Evolutionary conservation across 345 rosid genomes (phyloP).

Genomic region (Turritis glabra): DNA sequence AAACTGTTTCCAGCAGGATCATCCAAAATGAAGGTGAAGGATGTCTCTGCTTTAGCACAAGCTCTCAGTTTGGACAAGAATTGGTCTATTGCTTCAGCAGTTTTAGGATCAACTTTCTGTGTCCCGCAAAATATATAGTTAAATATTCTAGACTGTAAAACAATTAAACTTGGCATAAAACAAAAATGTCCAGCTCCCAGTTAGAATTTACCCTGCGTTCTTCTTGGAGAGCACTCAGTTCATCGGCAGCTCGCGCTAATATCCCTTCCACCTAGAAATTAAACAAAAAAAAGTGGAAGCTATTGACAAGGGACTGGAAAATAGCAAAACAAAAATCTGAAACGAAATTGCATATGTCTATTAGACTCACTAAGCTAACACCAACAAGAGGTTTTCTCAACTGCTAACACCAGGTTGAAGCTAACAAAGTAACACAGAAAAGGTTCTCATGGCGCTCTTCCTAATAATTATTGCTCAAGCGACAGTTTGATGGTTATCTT

Average conservation of each 20-base stretch:
- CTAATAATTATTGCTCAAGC: neutral
- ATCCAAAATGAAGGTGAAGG: constrained; percentile 79
- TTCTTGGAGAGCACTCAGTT: constrained; percentile 83
- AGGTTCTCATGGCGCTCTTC: neutral
- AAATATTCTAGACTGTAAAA: neutral
- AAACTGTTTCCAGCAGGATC: constrained; percentile 98
- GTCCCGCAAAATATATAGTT: constrained; percentile 16
- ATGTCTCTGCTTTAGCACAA: constrained; percentile 62
- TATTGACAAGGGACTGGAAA: neutral
- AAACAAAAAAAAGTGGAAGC: neutral
- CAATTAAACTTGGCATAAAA: neutral
- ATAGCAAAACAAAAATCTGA: neutral
- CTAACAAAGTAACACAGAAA: neutral
- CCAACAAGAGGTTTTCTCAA: neutral
- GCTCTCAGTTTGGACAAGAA: constrained; percentile 79
- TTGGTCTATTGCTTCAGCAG: constrained; percentile 85
- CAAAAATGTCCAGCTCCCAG: neutral
- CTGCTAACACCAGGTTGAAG: neutral
- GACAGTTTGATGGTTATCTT: neutral
- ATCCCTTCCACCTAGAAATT: constrained; percentile 74
- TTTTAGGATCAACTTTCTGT: constrained; percentile 86
- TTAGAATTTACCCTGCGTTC: constrained; percentile 67
- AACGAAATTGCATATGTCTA: neutral
- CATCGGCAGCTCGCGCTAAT: constrained; percentile 76
- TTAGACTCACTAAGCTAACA: neutral